A percentile compares a stretch with the other conserved stretches of the same genome.
Conservation (phyloP, 805 yeast species). For the Kurtzmaniella fragi region DNA sequence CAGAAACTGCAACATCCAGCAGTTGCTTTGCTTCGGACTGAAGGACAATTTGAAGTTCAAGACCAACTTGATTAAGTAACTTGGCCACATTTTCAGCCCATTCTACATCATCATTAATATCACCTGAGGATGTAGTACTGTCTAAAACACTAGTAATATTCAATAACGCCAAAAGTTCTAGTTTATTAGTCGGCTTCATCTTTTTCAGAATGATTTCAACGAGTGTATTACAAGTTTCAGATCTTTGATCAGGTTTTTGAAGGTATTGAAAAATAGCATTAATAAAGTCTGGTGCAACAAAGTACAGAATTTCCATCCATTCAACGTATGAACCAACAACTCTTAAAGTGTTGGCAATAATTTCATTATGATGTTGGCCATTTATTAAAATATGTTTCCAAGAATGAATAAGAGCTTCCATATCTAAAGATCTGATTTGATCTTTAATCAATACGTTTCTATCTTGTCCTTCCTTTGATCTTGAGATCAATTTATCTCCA, state of each 20-base stretch:
- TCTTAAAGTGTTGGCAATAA: conserved; percentile 53
- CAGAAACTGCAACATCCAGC: neutral
- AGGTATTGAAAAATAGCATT: conserved; percentile 55
- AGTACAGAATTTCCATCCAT: conserved; percentile 84
- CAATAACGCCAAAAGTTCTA: conserved; percentile 63
- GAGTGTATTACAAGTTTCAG: conserved; percentile 54
- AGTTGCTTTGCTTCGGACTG: conserved; percentile 35
- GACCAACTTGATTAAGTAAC: conserved; percentile 65
- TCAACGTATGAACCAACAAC: conserved; percentile 82
- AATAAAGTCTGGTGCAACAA: conserved; percentile 53
- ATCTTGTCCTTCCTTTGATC: conserved; percentile 57
- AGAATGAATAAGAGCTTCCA: conserved; percentile 54
- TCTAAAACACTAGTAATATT: conserved; percentile 55
- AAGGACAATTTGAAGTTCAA: conserved; percentile 66
- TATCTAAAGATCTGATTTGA: conserved; percentile 70
- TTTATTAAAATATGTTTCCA: conserved; percentile 60
- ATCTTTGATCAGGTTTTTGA: conserved; percentile 42
- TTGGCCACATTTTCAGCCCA: conserved; percentile 74
- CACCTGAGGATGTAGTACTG: conserved; percentile 24
- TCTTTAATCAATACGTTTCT: conserved; percentile 77
- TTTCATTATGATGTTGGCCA: conserved; percentile 13
- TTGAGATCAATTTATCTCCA: conserved; percentile 81
- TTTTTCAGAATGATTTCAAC: conserved; percentile 68
- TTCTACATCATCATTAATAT: conserved; percentile 48
- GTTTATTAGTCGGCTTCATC: conserved; percentile 69